A percentile compares a stretch with the other conserved stretches of the same genome.
phyloP scores from a whole-genome alignment of 352 stramenopile genomes.

The Plasmopara viticola region DNA sequence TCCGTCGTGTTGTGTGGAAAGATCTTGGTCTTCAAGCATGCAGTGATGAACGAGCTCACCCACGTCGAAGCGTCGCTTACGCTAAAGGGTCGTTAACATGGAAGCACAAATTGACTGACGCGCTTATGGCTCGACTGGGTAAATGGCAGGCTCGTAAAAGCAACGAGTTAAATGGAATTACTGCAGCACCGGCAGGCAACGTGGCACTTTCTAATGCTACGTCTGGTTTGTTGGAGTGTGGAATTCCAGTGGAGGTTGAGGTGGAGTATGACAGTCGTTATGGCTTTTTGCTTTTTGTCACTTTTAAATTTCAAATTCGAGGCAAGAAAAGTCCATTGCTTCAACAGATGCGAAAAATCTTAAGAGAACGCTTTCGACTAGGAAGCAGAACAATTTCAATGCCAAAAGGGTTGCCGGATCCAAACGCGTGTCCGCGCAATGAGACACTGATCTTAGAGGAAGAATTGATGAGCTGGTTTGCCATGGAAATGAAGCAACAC shows the following conservation, averaged over 20 bases:
- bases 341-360: conserved; percentile 4
- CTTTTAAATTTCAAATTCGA: conserved; percentile 36
- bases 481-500: conserved; percentile 46
- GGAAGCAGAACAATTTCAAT: conserved; percentile 10
- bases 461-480: conserved; percentile 49
- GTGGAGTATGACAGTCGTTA: conserved; percentile 56
- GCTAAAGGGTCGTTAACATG: conserved; percentile 13
- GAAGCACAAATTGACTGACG: conserved; percentile 27
- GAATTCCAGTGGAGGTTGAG: conserved; percentile 67
- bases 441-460: conserved; percentile 7
- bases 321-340: conserved; percentile 13
- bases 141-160: conserved; percentile 11
- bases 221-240: conserved; percentile 18
- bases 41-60: conserved; percentile 18
- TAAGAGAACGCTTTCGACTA: conserved; percentile 17
- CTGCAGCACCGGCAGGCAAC: conserved; percentile 11
- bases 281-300: conserved; percentile 46
- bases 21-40: conserved; percentile 27
- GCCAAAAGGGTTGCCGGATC: background rate
- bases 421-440: conserved; percentile 1
- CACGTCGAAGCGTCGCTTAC: conserved; percentile 11
- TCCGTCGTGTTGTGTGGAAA: conserved; percentile 48
- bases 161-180: background rate
- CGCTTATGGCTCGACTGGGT: conserved; percentile 8
- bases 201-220: conserved; percentile 15